Conservation (phyloP, 2,329 filamentous ascomycete genomes). For the Alternaria burnsii region DNA sequence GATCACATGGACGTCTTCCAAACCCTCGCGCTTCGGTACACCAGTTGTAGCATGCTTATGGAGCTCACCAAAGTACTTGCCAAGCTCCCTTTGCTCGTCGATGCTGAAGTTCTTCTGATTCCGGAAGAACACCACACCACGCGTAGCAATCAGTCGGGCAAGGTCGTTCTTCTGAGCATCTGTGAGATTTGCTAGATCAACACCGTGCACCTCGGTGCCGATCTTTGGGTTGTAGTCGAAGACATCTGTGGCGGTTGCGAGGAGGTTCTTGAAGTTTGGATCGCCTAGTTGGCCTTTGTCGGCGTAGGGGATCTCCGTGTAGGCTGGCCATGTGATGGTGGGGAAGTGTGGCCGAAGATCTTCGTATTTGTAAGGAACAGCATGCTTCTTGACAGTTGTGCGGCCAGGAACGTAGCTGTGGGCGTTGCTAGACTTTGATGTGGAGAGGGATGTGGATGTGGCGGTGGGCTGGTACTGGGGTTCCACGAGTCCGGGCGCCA, state of each 20-base stretch:
- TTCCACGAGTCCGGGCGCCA: conserved; percentile 49
- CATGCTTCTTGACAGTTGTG: conserved; percentile 55
- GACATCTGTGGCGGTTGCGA: conserved; percentile 61
- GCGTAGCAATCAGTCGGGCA: conserved; percentile 61
- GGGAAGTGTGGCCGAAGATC: conserved; percentile 63
- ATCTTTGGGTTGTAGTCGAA: conserved; percentile 67
- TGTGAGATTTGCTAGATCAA: conserved; percentile 60
- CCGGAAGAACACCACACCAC: conserved; percentile 67
- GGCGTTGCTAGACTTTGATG: conserved; percentile 30
- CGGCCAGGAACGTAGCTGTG: conserved; percentile 60
- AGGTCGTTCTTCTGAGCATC: conserved; percentile 64
- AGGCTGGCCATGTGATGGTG: conserved; percentile 60
- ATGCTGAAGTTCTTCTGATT: conserved; percentile 63
- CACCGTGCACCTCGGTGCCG: conserved; percentile 62
- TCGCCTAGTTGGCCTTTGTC: conserved; percentile 66
- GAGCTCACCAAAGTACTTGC: conserved; percentile 61
- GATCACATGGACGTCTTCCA: conserved; percentile 66
- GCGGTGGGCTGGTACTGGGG: conserved; percentile 22
- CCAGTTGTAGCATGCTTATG: conserved; percentile 66
- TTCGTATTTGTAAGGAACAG: conserved; percentile 60
- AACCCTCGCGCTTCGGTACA: conserved; percentile 57
- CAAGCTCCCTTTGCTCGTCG: conserved; percentile 62
- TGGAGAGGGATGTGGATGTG: conserved; percentile 20
- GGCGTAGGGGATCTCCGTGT: conserved; percentile 59
- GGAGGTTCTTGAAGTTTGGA: conserved; percentile 62